phyloP scores from a whole-genome alignment of 2,329 filamentous ascomycete genomes.

The Alternaria arbusti region DNA sequence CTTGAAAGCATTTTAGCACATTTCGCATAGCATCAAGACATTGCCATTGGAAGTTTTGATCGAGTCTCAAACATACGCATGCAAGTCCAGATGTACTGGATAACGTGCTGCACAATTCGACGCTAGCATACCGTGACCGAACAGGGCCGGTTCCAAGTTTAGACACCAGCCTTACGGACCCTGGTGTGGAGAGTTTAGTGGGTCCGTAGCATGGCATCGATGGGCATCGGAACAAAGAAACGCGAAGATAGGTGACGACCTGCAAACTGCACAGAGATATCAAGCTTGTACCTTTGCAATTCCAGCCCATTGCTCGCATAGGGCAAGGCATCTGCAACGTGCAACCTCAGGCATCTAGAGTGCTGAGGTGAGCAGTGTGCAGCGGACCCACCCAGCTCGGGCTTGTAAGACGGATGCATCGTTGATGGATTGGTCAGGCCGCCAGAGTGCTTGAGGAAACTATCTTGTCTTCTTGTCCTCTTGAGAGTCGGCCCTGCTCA shows the following conservation, averaged over 20 bases:
- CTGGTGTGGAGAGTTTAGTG: constrained; percentile 7
- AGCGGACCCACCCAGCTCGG: constrained; percentile 3
- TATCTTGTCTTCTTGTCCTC: constrained; percentile 9
- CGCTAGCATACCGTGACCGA: neutral
- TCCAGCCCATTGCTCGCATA: constrained; percentile 2
- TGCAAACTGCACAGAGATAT: neutral
- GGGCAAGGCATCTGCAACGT: constrained; percentile 7
- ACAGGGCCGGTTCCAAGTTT: neutral
- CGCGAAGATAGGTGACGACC: neutral
- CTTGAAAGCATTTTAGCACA: neutral
- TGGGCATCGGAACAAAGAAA: constrained; percentile 4
- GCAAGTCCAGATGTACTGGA: neutral
- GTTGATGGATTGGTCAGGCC: neutral
- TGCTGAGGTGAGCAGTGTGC: constrained; percentile 16
- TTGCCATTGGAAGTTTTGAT: neutral
- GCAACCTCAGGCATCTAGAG: constrained; percentile 8
- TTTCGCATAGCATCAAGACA: neutral
- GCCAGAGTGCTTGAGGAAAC: neutral
- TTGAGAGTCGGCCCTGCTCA: neutral
- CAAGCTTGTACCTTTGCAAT: neutral
- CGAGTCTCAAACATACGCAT: neutral
- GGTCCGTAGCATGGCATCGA: neutral
- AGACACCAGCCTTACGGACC: constrained; percentile 12
- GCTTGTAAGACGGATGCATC: constrained; percentile 6
- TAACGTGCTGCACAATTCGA: neutral